phyloP scores from a whole-genome alignment of 2,329 filamentous ascomycete species.

The Falciphora oryzae region DNA sequence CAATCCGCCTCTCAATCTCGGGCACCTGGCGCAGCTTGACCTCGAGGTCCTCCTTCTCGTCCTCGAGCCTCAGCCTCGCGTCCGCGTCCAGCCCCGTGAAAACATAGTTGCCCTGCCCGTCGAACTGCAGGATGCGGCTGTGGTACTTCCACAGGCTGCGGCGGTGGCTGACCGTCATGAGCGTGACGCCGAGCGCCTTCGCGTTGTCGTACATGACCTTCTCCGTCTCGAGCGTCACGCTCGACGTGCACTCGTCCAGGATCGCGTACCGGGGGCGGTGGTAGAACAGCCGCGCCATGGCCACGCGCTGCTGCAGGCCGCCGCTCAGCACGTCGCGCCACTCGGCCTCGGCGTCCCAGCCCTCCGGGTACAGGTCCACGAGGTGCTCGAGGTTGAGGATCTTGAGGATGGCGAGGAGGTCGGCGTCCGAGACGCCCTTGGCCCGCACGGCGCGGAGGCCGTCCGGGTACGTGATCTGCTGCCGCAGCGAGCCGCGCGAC shows the following conservation, averaged over 20 bases:
- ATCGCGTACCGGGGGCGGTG: conserved; percentile 91
- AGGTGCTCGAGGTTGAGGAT: conserved; percentile 80
- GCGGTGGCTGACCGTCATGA: conserved; percentile 94
- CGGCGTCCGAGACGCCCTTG: conserved; percentile 74
- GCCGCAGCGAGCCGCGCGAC: conserved; percentile 82
- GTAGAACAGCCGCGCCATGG: conserved; percentile 94
- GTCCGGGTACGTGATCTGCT: conserved; percentile 97
- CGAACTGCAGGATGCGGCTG: conserved; percentile 89
- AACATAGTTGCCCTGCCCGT: conserved; percentile 85
- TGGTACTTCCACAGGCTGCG: conserved; percentile 96
- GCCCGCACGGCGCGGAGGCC: conserved; percentile 79
- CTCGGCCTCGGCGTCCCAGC: conserved; percentile 92
- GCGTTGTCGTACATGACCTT: conserved; percentile 96
- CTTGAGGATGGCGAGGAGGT: conserved; percentile 70
- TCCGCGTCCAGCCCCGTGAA: conserved; percentile 91
- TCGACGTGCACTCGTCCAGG: conserved; percentile 92
- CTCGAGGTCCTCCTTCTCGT: conserved; percentile 94
- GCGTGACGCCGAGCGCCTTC: conserved; percentile 82
- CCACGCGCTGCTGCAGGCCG: conserved; percentile 90
- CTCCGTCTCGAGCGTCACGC: conserved; percentile 91
- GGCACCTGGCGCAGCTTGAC: conserved; percentile 78
- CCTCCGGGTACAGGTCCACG: conserved; percentile 66
- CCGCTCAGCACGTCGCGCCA: conserved; percentile 93
- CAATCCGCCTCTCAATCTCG: conserved; percentile 79
- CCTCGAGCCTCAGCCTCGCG: conserved; percentile 75